Evolutionary conservation across 2,329 filamentous ascomycete genomes (phyloP), one percentile per base, ranked within the genome.

Genomic region (Botrytis medusae): DNA sequence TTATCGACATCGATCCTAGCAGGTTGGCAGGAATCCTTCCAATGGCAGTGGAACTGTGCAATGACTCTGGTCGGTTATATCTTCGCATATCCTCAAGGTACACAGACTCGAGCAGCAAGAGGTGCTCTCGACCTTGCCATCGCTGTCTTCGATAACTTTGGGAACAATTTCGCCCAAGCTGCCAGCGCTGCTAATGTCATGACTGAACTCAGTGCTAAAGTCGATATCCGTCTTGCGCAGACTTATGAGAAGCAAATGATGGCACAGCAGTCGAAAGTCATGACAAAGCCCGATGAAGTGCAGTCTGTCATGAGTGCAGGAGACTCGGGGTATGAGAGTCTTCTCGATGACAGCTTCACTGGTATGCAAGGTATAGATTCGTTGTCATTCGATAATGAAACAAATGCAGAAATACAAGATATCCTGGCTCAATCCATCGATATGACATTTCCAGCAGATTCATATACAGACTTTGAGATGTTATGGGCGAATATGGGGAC

Each of bases 1-100:
- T 76, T 74, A 1, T 73, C 76, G 4, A 82, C 82, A 1, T 77
- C 79, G 22, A 78, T 83, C 32, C 74, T 84, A 0, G 72, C 73
- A n/a, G 83, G 83, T 12, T 83, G 80, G 80, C 79, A 82, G 73
- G 81, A 83, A 68, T 78, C 80, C 0, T 85, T 84, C 69, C 82
- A 83, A 37, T 85, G 82, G 79, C 83, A 85, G 74, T 85, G 83
- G 82, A 82, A 84, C 73, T 82, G 83, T 0, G 78, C 82, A 1
- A 75, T 85, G 29, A 81, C 82, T 4, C 77, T 85, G 2, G 73
- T 85, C 14, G 84, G 83, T 9, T 86, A 83, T 74, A 75, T 83
- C 3, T 74, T 85, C 0, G 81, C 82, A 0, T 81, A 83, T 68
- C 83, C 84, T 1, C 61, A 78, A 1, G 75, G 80, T 18, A 74